Conservation (phyloP, 371 early-diverging fungal genomes). For the Mucor plumbeus region DNA sequence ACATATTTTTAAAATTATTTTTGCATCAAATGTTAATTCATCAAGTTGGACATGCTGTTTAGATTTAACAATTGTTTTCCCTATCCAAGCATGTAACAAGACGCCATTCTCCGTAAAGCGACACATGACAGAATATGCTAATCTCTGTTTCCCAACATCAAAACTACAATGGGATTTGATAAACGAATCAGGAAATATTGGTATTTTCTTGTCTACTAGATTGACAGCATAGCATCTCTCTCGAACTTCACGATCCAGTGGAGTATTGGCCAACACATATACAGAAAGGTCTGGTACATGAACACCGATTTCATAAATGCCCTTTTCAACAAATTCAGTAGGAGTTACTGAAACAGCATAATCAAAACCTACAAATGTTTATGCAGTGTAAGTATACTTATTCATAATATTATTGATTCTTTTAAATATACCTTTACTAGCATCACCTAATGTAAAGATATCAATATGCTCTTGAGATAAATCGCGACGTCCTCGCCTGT, state of each 20-base stretch:
- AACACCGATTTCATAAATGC: slow-evolving; percentile 72
- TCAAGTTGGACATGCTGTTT: slow-evolving; percentile 39
- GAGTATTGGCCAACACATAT: slow-evolving; percentile 71
- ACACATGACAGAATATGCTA: slow-evolving; percentile 64
- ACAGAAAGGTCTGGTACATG: slow-evolving; percentile 93
- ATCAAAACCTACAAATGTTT: slow-evolving; percentile 13
- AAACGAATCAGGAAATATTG: slow-evolving; percentile 87
- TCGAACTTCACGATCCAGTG: slow-evolving; percentile 80
- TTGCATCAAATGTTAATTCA: not conserved
- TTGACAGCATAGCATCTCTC: slow-evolving; percentile 82
- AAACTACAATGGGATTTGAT: slow-evolving; percentile 77
- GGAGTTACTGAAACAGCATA: slow-evolving; percentile 35
- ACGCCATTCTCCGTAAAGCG: slow-evolving; percentile 61
- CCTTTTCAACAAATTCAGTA: slow-evolving; percentile 14
- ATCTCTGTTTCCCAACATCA: slow-evolving; percentile 65
- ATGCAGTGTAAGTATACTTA: too few relatives aligned
- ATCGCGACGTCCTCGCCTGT: slow-evolving; percentile 22
- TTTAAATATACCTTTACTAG: not conserved
- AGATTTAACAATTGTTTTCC: slow-evolving; percentile 76
- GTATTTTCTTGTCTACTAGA: slow-evolving; percentile 76
- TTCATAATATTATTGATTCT: not conserved
- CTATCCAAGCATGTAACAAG: slow-evolving; percentile 55
- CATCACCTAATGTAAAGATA: slow-evolving; percentile 29
- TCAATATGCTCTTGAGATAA: slow-evolving; percentile 18
- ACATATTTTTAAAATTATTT: slow-evolving; percentile 23